These are phyloP conservation scores for Teratosphaeria nubilosa DNA, from an alignment of 2,329 filamentous ascomycete genomes.

Conservation along the genomic window DNA sequence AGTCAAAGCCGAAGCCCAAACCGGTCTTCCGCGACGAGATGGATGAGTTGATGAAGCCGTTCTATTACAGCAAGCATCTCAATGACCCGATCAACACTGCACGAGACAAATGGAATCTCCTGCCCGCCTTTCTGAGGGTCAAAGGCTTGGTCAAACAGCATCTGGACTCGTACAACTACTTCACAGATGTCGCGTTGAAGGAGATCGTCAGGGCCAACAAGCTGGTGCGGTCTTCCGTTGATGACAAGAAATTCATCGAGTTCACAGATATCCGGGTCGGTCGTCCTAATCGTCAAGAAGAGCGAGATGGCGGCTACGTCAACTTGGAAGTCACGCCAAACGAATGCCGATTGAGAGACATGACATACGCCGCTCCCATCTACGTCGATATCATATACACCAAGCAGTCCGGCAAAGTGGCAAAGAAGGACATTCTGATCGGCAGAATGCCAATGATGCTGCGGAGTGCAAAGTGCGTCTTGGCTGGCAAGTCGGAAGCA, in stretches of 20 bases:
- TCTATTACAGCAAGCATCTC: slow-evolving; percentile 58
- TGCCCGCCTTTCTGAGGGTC: slow-evolving; percentile 96
- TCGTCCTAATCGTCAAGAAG: slow-evolving; percentile 67
- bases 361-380: slow-evolving; percentile 96
- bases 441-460: slow-evolving; percentile 95
- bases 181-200: slow-evolving; percentile 91
- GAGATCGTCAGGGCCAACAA: slow-evolving; percentile 91
- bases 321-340: slow-evolving; percentile 71
- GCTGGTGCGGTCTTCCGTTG: slow-evolving; percentile 69
- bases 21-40: slow-evolving; percentile 26
- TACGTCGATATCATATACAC: slow-evolving; percentile 87
- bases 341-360: slow-evolving; percentile 90
- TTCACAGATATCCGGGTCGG: slow-evolving; percentile 70
- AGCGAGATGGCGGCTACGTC: slow-evolving; percentile 57
- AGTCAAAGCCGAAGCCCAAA: slow-evolving; percentile 3
- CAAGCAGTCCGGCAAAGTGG: slow-evolving; percentile 65
- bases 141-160: slow-evolving; percentile 96
- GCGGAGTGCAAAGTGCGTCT: slow-evolving; percentile 83
- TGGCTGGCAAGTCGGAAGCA: slow-evolving; percentile 71
- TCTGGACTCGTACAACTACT: slow-evolving; percentile 98
- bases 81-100: slow-evolving; percentile 62
- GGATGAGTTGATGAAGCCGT: slow-evolving; percentile 56
- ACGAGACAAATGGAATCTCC: slow-evolving; percentile 88
- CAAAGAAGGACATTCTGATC: slow-evolving; percentile 64
- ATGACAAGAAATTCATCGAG: slow-evolving; percentile 57